A percentile compares a stretch with the other conserved stretches of the same genome.
Evolutionary conservation across 2,329 filamentous ascomycete species (phyloP).

Genomic region (Xylariaceae sp.): DNA sequence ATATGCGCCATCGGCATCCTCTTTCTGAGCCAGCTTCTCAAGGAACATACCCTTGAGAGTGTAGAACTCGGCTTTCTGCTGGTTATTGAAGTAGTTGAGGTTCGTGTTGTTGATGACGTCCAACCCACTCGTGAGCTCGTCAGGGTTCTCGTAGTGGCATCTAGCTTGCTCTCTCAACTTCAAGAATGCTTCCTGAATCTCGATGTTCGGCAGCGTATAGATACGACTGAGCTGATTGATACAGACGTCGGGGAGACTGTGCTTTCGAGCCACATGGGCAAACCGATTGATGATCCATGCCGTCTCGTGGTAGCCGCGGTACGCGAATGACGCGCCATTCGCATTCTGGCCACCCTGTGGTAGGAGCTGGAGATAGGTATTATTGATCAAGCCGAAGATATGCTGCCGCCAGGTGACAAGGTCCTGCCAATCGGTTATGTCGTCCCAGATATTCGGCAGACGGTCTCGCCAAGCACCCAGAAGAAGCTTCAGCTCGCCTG

Average conservation of each 20-base stretch:
- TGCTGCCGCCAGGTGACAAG: conserved; percentile 99
- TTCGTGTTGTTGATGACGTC: conserved; percentile 99
- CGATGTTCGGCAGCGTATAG: conserved; percentile 97
- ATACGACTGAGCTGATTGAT: conserved; percentile 96
- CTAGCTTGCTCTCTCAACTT: conserved; percentile 98
- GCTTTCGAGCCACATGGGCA: conserved; percentile 93
- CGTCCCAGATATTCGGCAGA: conserved; percentile 96
- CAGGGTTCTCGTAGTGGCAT: conserved; percentile 94
- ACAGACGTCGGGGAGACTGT: conserved; percentile 93
- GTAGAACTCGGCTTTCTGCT: conserved; percentile 98
- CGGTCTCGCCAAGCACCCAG: conserved; percentile 93
- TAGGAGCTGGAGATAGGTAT: conserved; percentile 79
- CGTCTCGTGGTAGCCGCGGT: conserved; percentile 95
- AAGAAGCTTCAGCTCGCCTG: conserved; percentile 87
- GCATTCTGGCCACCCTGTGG: conserved; percentile 74
- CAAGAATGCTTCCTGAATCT: conserved; percentile 98
- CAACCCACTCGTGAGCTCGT: conserved; percentile 83
- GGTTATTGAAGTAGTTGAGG: conserved; percentile 91
- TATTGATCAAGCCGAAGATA: conserved; percentile 96
- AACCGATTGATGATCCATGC: conserved; percentile 99
- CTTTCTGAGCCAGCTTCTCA: conserved; percentile 83
- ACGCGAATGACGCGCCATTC: conserved; percentile 88
- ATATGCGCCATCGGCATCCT: conserved; percentile 88
- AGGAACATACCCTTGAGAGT: conserved; percentile 99
- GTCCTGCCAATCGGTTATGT: conserved; percentile 99